Base-by-base conservation (phyloP, 495 filamentous ascomycete species). In the Penicillium ochrochloron region DNA sequence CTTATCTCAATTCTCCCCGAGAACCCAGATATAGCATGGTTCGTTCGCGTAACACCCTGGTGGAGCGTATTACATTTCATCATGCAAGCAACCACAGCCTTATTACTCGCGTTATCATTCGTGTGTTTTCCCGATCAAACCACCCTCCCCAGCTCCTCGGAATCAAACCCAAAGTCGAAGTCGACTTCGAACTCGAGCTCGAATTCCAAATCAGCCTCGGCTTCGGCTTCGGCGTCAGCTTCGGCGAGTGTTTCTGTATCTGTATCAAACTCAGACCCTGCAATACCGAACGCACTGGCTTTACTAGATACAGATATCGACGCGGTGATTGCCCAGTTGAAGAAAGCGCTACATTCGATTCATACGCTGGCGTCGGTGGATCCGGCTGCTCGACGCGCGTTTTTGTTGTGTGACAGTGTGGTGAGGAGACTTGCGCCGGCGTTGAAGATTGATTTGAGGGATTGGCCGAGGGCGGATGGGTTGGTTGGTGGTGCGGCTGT, bases 1-100 rank as follows among this genome's bases (percentile, higher is more conserved):
- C 80, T 85, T 9, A 75, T 89, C 33, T 73, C 76, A 7, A 71
- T 89, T 48, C 64, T 90, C 5, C 84, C 82, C 3, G 72, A 80
- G 0, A 46, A 63, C 0, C 70, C 74, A 0, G 73, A 81, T 41
- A 54, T 75, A 15, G 29, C 61, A 29, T 81, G 77, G 73, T 65
- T 90, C 0, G 84, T 82, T 37, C 72, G 74, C 29, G 67, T 78
- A 2, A 70, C 81, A 0, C 86, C 87, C 17, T 90, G 86, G 86
- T 91, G 86, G 86, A 80, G 75, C 39, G 73, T 86, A 7, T 73
- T 90, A 0, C 87, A 91, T 66, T 85, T 82, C 64, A 63, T 90
- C 7, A 88, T 88, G 78, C 86, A 89, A 72, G 85, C 87, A 1
- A 82, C 82, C 0, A 82, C 80, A 0, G 80, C 88, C 5, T 68